Evolutionary conservation across 306 rosid species (phyloP), one percentile per base, ranked within the genome.

Genomic region (Malus sylvestris): DNA sequence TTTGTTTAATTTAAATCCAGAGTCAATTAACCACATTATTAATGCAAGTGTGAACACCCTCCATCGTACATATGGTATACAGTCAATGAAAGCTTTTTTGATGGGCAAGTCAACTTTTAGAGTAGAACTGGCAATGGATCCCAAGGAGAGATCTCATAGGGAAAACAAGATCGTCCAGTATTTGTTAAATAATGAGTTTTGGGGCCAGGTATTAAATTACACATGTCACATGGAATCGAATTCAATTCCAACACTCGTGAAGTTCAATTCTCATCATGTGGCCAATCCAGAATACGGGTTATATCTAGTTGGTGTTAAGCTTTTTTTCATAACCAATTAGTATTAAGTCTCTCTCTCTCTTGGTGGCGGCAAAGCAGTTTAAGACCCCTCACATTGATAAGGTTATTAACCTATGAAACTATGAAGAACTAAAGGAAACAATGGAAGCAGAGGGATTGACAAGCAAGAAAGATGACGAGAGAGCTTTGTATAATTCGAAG

Each of bases 91-190:
- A 69, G 82, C 80, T 80, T 51, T 32, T 61, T 73, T 80, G 58
- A 80, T 42, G 87, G 68, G 57, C 53, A 80, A 80, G 82, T 77
- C 80, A 73, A 77, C 68, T 53, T 12, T 7, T 74, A 23, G 4
- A 40, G 65, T 59, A 65, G 60, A 66, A 57, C 20, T 29, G 22
- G 58, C 27, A 55, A 38, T 78, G 63, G 70, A 84, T 77, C 84
- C 84, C 82, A 52, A 84, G 77, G 73, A 72, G 35, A 68, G 84
- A 84, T 80, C 87, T 68, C 76, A 49, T 22, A 2, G 77, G 81
- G 57, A 71, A 74, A 27, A 55, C 78, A 66, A 66, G 33, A 35
- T 78, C 52, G 20, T 51, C n/a, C 6, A 1, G 6, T 16, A 10
- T 30, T 2, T 22, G 46, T 59, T 35, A 58, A 25, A 11, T 46